phyloP scores from a whole-genome alignment of 768 basidiomycete species.

The Amanita exitialis region DNA sequence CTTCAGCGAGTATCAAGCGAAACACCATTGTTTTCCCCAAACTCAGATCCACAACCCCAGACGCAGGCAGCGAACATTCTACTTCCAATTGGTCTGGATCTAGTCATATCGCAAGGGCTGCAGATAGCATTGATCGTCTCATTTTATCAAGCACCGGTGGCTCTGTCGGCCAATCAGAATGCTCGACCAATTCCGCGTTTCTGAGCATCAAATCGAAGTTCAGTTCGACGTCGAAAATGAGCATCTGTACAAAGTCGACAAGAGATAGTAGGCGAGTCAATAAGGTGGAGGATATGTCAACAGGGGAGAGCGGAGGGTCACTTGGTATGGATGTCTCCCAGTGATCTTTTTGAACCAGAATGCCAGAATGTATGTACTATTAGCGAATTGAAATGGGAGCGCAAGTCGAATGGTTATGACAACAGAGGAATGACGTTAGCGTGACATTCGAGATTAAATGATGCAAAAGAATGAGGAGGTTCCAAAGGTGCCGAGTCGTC shows the following conservation, averaged over 20 bases:
- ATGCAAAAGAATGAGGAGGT: too few species aligned
- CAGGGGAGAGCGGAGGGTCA: neutral
- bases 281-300: neutral
- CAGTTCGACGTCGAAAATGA: slow-evolving; percentile 3
- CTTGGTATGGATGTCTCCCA: neutral
- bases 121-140: neutral
- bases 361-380: too few species aligned
- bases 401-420: too few species aligned
- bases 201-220: slow-evolving; percentile 1
- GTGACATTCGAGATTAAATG: too few species aligned
- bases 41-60: neutral
- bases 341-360: too few species aligned
- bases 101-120: neutral
- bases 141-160: neutral
- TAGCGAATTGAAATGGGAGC: too few species aligned
- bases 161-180: neutral
- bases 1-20: neutral
- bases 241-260: neutral
- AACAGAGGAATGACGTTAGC: too few species aligned
- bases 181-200: neutral
- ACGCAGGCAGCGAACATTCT: neutral
- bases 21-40: neutral
- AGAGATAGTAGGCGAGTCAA: neutral
- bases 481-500: too few species aligned
- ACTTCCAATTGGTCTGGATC: neutral